Evolutionary conservation across 1,284 basidiomycete species (phyloP), one percentile per base, ranked within the genome.

Genomic region (Fomitiporia mediterranea): DNA sequence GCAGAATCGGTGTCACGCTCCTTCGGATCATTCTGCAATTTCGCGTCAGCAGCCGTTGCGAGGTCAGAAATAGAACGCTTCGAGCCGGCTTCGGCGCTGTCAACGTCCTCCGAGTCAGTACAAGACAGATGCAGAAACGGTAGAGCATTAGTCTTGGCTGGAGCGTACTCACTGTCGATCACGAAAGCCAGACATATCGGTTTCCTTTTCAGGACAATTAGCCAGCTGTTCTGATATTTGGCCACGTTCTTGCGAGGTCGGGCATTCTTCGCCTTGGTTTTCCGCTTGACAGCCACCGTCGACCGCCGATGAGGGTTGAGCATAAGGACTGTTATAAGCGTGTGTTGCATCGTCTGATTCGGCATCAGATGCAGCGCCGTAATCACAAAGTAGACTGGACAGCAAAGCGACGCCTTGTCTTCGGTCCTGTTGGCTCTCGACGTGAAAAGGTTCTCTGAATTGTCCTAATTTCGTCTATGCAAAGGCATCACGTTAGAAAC

Each of bases 281-380:
- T 30, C 44, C 15, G 5, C 9, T 42, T 21, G 39, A 9, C 4
- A 8, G 23, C 11, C 32, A 21, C 19, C 34, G 34, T 44, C 43
- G 32, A 46, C 53, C 43, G 32, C 53, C 53, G 53, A 46, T 35
- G 35, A 28, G 25, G 28, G 15, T 35, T 55, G 27, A 17, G 28
- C 44, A 32, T 55, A 43, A 25, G 43, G 38, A 32, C 48, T 34
- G 25, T 32, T 13, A 23, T 13, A 32, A 38, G 32, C 15, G 21
- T 52, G 37, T 7, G 13, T 15, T 39, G 27, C 6, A 19, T 17
- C 21, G 37, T 51, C 50, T 4, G 23, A 51, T 17, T 51, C 50
- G 27, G 39, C 50, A 39, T 25, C 30, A 11, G 23, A 51, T 17
- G 39, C 50, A 38, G 39, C 50, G 28, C 37, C 30, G 19, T 50